A percentile compares a stretch with the other conserved stretches of the same genome.
Evolutionary conservation across 441 rosid genomes (phyloP).

Genomic region (Euphorbia celastroides): DNA sequence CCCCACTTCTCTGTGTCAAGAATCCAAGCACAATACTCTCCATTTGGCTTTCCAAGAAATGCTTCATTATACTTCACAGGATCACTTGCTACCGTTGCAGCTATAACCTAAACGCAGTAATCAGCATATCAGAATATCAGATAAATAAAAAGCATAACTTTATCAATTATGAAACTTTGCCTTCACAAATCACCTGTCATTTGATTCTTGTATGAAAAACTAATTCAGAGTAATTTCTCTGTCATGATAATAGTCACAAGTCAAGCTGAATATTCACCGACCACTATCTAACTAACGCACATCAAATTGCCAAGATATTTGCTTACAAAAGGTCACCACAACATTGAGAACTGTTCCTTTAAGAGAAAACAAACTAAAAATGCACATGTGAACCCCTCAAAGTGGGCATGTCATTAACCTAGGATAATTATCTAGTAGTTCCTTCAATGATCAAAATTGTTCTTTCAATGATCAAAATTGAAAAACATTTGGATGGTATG

Average conservation of each 20-base stretch:
- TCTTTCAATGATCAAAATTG: background rate
- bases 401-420: background rate
- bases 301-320: background rate
- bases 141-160: background rate
- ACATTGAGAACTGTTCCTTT: background rate
- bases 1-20: conserved; percentile 92
- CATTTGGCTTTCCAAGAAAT: conserved; percentile 75
- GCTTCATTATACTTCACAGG: conserved; percentile 74
- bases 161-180: background rate
- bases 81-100: conserved; percentile 73
- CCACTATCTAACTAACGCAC: background rate
- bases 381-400: background rate
- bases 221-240: background rate
- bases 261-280: background rate
- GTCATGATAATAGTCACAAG: background rate
- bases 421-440: background rate
- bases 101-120: conserved; percentile 58
- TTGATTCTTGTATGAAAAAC: background rate
- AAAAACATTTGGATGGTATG: background rate
- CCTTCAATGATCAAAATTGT: background rate
- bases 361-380: background rate
- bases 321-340: background rate
- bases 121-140: conserved; percentile 9
- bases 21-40: conserved; percentile 85
- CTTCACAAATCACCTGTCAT: background rate